Conservation (phyloP, 352 stramenopile species). For the Phytopythium delawarense region DNA sequence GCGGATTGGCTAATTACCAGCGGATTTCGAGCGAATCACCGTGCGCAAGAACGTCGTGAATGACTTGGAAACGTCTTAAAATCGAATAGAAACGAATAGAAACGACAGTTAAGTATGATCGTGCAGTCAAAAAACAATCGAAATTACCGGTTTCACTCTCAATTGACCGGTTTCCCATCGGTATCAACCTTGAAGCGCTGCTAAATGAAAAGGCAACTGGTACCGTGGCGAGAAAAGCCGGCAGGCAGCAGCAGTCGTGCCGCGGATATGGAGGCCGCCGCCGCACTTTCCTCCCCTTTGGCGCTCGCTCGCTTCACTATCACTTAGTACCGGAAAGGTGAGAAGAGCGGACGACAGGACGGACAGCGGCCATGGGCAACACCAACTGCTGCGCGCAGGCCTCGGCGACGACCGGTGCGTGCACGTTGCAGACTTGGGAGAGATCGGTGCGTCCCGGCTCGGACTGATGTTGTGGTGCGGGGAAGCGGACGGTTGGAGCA, state of each 20-base stretch:
- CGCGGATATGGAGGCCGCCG: not conserved
- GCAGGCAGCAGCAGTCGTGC: too few relatives aligned
- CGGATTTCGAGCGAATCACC: too few relatives aligned
- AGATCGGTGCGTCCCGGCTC: not conserved
- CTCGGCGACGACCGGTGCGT: conserved; percentile 17
- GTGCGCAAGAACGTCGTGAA: too few relatives aligned
- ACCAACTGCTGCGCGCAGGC: conserved; percentile 29
- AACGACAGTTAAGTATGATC: too few relatives aligned
- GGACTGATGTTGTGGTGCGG: not conserved
- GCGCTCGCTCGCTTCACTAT: not conserved
- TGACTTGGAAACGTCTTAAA: too few relatives aligned
- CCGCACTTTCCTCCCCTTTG: not conserved
- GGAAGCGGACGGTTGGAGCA: conserved; percentile 25
- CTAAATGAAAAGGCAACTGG: not conserved
- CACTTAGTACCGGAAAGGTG: not conserved
- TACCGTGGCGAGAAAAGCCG: conserved; percentile 5
- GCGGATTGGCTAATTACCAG: too few relatives aligned
- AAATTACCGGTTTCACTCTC: not conserved
- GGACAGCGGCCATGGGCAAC: conserved; percentile 5
- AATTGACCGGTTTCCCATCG: too few relatives aligned
- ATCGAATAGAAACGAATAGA: too few relatives aligned
- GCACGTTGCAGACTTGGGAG: not conserved
- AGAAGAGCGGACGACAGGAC: not conserved
- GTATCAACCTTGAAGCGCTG: conserved; percentile 5
- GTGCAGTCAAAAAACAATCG: too few relatives aligned